These are phyloP conservation scores for Lodderomyces orthopsilosis DNA, from an alignment of 1,139 yeast genomes.

Conservation along the genomic window DNA sequence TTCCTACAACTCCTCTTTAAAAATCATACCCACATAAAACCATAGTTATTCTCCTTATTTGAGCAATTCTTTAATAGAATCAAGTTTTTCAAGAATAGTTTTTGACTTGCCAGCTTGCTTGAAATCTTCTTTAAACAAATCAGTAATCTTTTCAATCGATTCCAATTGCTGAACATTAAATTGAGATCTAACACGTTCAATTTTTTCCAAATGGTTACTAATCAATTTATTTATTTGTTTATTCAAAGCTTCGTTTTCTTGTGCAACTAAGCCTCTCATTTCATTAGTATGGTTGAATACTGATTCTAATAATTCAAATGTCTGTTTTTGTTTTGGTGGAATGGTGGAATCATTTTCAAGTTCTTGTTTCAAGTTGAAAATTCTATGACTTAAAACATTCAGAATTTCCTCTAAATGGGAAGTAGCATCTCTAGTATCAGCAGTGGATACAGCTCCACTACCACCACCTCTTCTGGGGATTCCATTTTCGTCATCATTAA, in stretches of 20 bases:
- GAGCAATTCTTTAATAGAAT: constrained; percentile 4
- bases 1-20: too few species aligned
- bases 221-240: constrained; percentile 16
- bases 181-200: constrained; percentile 15
- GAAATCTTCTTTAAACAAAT: constrained; percentile 9
- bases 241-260: constrained; percentile 15
- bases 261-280: constrained; percentile 14
- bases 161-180: constrained; percentile 17
- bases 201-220: constrained; percentile 11
- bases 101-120: constrained; percentile 4
- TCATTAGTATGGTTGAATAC: constrained; percentile 15
- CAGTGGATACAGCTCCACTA: not conserved
- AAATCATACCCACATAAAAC: not conserved
- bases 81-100: constrained; percentile 6
- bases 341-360: not conserved
- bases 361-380: constrained; percentile 1
- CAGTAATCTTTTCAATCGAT: constrained; percentile 16
- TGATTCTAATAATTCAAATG: constrained; percentile 13
- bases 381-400: not conserved
- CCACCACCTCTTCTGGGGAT: not conserved
- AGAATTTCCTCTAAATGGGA: constrained; percentile 2
- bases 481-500: not conserved
- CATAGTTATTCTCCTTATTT: not conserved
- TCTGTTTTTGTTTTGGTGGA: constrained; percentile 1
- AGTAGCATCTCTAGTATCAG: not conserved